phyloP scores from a whole-genome alignment of 495 filamentous ascomycete genomes.

The Xylaria scruposa region DNA sequence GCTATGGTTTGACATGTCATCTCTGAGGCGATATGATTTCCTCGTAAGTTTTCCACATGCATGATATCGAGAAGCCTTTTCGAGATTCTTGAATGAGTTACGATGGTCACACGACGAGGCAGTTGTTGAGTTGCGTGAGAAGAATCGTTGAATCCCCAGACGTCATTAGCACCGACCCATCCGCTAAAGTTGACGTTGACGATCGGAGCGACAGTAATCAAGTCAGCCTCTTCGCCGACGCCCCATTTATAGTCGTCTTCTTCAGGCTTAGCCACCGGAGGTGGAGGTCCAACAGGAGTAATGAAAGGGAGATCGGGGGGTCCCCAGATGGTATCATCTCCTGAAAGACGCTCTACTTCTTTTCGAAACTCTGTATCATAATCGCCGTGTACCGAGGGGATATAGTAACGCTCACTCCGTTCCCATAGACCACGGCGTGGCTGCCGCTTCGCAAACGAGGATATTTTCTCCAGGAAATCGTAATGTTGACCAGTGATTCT shows the following conservation, averaged over 20 bases:
- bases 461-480: constrained; percentile 67
- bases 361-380: constrained; percentile 61
- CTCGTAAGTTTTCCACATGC: constrained; percentile 65
- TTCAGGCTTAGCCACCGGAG: constrained; percentile 59
- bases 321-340: constrained; percentile 66
- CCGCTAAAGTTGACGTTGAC: constrained; percentile 68
- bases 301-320: constrained; percentile 59
- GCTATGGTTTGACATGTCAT: constrained; percentile 72
- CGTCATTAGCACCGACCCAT: constrained; percentile 67
- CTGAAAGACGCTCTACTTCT: constrained; percentile 55
- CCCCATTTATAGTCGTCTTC: constrained; percentile 75
- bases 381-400: constrained; percentile 66
- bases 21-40: constrained; percentile 70
- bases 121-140: constrained; percentile 55
- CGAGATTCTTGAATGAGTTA: constrained; percentile 69
- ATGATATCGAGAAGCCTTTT: constrained; percentile 69
- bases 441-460: constrained; percentile 64
- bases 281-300: constrained; percentile 63
- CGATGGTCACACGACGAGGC: constrained; percentile 69
- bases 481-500: constrained; percentile 75
- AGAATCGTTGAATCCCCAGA: constrained; percentile 67
- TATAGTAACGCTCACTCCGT: constrained; percentile 74
- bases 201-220: constrained; percentile 73
- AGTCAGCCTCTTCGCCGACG: constrained; percentile 76
- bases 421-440: constrained; percentile 78